phyloP scores from a whole-genome alignment of 371 early-diverging fungal species.

The Phascolomyces articulosus region DNA sequence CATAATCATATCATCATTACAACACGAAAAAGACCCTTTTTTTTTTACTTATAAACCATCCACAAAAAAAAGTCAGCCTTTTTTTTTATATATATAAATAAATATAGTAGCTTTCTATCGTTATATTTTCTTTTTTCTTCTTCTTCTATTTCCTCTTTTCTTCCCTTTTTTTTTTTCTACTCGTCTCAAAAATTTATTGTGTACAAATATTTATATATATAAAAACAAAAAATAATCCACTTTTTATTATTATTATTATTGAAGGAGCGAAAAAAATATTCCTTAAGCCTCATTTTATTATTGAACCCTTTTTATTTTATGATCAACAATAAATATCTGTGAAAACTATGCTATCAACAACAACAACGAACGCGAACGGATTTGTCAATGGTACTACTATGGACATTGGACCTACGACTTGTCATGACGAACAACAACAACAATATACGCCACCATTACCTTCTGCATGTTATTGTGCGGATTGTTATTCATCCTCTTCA shows the following conservation, averaged over 20 bases:
- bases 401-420: neutral
- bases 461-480: neutral
- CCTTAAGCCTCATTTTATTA: too few relatives aligned
- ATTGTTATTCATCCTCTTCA: neutral
- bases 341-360: neutral
- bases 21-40: neutral
- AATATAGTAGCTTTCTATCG: too few relatives aligned
- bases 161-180: neutral
- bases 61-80: neutral
- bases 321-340: neutral
- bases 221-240: too few relatives aligned
- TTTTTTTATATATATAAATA: slow-evolving; percentile 5
- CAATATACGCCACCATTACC: neutral
- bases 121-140: too few relatives aligned
- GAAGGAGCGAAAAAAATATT: too few relatives aligned
- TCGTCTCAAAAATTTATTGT: neutral
- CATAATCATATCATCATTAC: too few relatives aligned
- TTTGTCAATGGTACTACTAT: neutral
- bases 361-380: neutral
- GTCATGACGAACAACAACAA: neutral
- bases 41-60: neutral
- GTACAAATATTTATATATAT: neutral
- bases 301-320: neutral
- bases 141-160: too few relatives aligned
- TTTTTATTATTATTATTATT: too few relatives aligned